Evolutionary conservation across 2,329 filamentous ascomycete species (phyloP).

Genomic region (Xylariaceae sp.): DNA sequence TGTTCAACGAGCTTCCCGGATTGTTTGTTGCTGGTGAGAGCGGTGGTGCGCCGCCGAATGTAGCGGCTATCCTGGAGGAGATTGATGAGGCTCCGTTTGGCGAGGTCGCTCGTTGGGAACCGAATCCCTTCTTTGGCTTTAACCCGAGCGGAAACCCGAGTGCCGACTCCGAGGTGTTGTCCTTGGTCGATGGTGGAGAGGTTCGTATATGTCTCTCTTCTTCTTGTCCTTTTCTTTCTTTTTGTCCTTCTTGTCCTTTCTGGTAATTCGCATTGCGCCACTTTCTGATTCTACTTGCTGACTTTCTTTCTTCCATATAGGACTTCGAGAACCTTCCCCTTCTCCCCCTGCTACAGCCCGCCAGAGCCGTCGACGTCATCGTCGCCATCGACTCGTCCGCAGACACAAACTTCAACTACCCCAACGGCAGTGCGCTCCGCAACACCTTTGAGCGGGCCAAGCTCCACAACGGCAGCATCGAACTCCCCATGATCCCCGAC

Average conservation of each 20-base stretch:
- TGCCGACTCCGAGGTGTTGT: constrained; percentile 49
- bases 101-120: constrained; percentile 61
- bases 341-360: constrained; percentile 68
- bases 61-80: constrained; percentile 42
- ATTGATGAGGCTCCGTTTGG: constrained; percentile 60
- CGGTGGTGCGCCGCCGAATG: too few relatives aligned
- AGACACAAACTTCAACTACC: constrained; percentile 64
- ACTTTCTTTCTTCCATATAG: neutral
- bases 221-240: neutral
- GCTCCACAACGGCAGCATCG: too few relatives aligned
- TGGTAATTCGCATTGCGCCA: neutral
- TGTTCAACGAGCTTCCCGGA: constrained; percentile 67
- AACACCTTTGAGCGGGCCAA: constrained; percentile 61
- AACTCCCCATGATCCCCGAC: too few relatives aligned
- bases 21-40: neutral
- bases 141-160: constrained; percentile 54
- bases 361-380: constrained; percentile 69
- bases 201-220: constrained; percentile 28
- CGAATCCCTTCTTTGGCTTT: constrained; percentile 70
- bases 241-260: neutral
- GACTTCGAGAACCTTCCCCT: constrained; percentile 75
- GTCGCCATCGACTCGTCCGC: constrained; percentile 75
- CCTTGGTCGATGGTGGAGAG: constrained; percentile 72
- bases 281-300: neutral
- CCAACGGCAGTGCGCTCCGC: constrained; percentile 69